These are phyloP conservation scores for Blastocladiella emersonii DNA, from an alignment of 371 early-diverging fungal species.

Conservation along the genomic window DNA sequence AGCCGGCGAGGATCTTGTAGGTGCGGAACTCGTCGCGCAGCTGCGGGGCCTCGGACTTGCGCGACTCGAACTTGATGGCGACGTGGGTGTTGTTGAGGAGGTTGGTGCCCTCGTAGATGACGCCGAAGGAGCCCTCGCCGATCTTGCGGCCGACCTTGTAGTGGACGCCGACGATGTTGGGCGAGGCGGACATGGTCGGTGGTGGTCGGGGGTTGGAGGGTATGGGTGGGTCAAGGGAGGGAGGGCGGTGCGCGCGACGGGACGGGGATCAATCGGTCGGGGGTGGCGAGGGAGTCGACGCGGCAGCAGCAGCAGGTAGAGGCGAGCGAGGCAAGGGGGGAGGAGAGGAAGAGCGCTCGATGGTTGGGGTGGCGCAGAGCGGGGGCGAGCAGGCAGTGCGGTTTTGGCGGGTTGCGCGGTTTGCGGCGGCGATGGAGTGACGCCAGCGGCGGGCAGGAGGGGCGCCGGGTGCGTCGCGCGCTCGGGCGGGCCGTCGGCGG, in stretches of 20 bases:
- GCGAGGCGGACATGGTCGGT: constrained; percentile 8
- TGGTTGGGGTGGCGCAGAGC: too few species aligned
- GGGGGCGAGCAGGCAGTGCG: too few species aligned
- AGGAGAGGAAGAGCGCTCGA: too few species aligned
- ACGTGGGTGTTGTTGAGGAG: constrained; percentile 65
- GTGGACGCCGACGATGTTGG: constrained; percentile 73
- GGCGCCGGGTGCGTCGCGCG: too few species aligned
- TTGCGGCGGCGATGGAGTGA: too few species aligned
- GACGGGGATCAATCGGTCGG: too few species aligned
- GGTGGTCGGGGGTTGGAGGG: neutral
- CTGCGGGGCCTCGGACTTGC: constrained; percentile 88
- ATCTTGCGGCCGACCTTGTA: constrained; percentile 89
- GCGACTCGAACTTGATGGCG: constrained; percentile 85
- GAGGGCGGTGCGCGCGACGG: neutral
- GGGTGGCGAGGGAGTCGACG: too few species aligned
- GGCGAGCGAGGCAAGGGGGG: too few species aligned
- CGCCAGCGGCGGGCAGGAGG: too few species aligned
- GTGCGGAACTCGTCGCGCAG: constrained; percentile 84
- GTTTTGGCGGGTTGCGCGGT: too few species aligned
- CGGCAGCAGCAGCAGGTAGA: too few species aligned
- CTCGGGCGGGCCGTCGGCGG: too few species aligned
- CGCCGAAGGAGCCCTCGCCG: constrained; percentile 94
- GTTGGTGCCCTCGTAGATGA: constrained; percentile 86
- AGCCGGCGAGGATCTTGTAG: constrained; percentile 69
- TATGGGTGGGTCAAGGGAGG: neutral